Evolutionary conservation across 805 yeast genomes (phyloP).

Genomic region (Jamesozyma hellenica): DNA sequence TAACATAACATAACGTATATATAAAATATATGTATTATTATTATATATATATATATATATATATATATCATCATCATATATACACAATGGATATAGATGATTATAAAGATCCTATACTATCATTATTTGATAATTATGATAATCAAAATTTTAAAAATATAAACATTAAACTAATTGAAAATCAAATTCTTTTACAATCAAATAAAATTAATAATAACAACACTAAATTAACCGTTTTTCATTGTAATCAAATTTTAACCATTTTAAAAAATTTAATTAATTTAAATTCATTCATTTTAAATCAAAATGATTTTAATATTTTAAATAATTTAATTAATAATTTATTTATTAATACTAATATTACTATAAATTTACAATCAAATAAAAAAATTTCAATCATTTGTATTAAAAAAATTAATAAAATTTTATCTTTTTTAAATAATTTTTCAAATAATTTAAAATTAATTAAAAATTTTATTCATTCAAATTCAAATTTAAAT

Average conservation of each 20-base stretch:
- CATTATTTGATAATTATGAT: neutral
- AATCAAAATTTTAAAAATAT: neutral
- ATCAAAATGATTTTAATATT: conserved; percentile 3
- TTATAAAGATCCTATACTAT: no score
- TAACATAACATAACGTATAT: no score
- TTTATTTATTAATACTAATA: neutral
- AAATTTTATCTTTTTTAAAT: conserved; percentile 15
- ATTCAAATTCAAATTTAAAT: conserved; percentile 29
- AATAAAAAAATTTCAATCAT: conserved; percentile 43
- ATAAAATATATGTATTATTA: no score
- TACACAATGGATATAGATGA: no score
- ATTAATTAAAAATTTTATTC: conserved; percentile 10
- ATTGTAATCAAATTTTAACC: conserved; percentile 22
- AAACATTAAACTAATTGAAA: neutral
- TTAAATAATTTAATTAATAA: conserved; percentile 1
- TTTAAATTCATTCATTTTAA: conserved; percentile 15
- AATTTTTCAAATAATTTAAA: conserved; percentile 9
- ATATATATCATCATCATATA: no score
- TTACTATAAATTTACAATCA: neutral
- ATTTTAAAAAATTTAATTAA: conserved; percentile 22
- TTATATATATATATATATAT: no score
- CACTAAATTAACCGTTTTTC: conserved; percentile 9
- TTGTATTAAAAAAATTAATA: conserved; percentile 43
- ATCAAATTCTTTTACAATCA: neutral
- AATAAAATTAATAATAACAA: neutral